Evolutionary conservation across 495 filamentous ascomycete genomes (phyloP).

Genomic region (Talaromyces liani): DNA sequence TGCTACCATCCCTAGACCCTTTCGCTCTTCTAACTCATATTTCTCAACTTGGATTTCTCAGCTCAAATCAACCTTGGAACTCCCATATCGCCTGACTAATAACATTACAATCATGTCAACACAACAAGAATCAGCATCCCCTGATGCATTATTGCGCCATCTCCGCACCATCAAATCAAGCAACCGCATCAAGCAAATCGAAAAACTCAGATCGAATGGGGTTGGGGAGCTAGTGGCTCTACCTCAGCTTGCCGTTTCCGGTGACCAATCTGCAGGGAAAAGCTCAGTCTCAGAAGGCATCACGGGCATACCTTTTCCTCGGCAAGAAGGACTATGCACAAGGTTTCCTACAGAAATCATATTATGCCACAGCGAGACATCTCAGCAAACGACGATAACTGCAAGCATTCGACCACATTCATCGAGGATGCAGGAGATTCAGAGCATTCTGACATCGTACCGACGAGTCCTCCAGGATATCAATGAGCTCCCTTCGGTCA

Average conservation of each 20-base stretch:
- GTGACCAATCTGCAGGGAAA: constrained; percentile 65
- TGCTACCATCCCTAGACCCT: too few species aligned
- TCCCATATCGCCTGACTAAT: too few species aligned
- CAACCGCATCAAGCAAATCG: too few species aligned
- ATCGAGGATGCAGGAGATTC: constrained; percentile 17
- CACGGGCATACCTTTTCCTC: constrained; percentile 59
- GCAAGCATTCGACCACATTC: constrained; percentile 32
- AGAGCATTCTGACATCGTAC: constrained; percentile 22
- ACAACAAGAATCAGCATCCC: too few species aligned
- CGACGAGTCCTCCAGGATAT: constrained; percentile 26
- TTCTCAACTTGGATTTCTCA: too few species aligned
- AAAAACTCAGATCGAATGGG: too few species aligned
- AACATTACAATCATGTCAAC: too few species aligned
- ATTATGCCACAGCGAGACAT: constrained; percentile 34
- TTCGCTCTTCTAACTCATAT: too few species aligned
- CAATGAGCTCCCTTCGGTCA: constrained; percentile 26
- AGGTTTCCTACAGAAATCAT: constrained; percentile 61
- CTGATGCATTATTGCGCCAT: too few species aligned
- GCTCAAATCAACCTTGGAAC: too few species aligned
- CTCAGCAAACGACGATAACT: constrained; percentile 16
- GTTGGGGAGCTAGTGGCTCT: constrained; percentile 30
- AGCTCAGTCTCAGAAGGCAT: constrained; percentile 70
- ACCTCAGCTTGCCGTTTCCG: constrained; percentile 68
- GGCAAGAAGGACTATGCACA: constrained; percentile 58
- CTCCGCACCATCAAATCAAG: too few species aligned